A percentile compares a stretch with the other conserved stretches of the same genome.
These are phyloP conservation scores for Datura wrightii DNA, from an alignment of 257 asterid genomes.

Conservation along the genomic window DNA sequence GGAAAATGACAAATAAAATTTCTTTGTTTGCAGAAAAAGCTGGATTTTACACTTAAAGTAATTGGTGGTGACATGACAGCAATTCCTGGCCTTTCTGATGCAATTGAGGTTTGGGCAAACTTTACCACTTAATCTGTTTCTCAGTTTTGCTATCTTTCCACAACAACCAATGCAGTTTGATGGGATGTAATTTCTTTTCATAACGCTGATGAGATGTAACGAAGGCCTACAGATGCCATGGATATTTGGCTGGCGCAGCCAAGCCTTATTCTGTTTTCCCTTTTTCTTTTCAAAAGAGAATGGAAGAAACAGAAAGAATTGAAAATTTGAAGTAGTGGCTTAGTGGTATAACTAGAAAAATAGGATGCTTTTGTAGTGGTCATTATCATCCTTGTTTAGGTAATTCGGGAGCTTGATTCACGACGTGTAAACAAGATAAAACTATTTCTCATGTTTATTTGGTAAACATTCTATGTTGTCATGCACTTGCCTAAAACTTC, in stretches of 20 bases:
- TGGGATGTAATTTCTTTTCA: neutral
- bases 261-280: neutral
- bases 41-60: conserved; percentile 88
- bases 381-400: neutral
- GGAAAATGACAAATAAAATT: neutral
- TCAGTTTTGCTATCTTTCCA: neutral
- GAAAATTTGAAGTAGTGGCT: neutral
- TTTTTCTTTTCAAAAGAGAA: neutral
- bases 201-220: neutral
- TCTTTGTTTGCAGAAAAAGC: conserved; percentile 64
- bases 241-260: neutral
- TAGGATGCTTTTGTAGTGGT: neutral
- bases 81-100: conserved; percentile 87
- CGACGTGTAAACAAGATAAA: neutral
- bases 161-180: neutral
- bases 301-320: neutral
- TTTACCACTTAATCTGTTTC: conserved; percentile 17
- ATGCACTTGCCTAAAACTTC: neutral
- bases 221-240: neutral
- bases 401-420: neutral
- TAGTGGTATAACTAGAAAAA: neutral
- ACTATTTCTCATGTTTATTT: neutral
- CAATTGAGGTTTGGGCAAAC: conserved; percentile 70
- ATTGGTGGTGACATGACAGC: conserved; percentile 85
- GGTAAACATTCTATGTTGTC: neutral